phyloP scores from a whole-genome alignment of 306 rosid species.

The Rosa lucieae region DNA sequence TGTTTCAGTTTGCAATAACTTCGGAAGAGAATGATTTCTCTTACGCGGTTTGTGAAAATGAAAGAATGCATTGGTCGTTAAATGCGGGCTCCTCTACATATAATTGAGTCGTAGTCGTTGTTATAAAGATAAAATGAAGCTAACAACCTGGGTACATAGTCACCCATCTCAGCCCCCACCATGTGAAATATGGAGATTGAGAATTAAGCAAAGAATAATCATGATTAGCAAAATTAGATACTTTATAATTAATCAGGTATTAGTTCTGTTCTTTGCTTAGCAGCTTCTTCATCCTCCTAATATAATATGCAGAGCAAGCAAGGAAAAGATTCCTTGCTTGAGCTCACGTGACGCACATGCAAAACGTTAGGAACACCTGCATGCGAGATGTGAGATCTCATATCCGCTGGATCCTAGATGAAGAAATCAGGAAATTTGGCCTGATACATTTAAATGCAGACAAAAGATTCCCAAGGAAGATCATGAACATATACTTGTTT shows the following conservation, averaged over 20 bases:
- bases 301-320: background rate
- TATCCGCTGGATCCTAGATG: background rate
- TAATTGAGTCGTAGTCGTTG: background rate
- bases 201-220: conserved; percentile 6
- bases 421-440: background rate
- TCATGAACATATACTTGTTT: background rate
- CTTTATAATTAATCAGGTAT: background rate
- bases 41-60: conserved; percentile 9
- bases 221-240: background rate
- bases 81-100: conserved; percentile 18
- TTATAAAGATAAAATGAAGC: background rate
- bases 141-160: background rate
- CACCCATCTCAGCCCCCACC: conserved; percentile 8
- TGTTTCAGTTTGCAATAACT: background rate
- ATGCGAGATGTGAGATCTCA: conserved; percentile 23
- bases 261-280: background rate
- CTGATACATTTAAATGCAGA: background rate
- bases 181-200: background rate
- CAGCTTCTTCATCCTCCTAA: background rate
- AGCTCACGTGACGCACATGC: conserved; percentile 40
- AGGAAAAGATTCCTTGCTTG: conserved; percentile 9
- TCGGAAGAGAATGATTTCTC: conserved; percentile 5
- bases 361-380: background rate
- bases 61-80: conserved; percentile 29
- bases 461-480: conserved; percentile 21